Base-by-base conservation (phyloP, 495 filamentous ascomycete genomes). In the Peziza echinospora region DNA sequence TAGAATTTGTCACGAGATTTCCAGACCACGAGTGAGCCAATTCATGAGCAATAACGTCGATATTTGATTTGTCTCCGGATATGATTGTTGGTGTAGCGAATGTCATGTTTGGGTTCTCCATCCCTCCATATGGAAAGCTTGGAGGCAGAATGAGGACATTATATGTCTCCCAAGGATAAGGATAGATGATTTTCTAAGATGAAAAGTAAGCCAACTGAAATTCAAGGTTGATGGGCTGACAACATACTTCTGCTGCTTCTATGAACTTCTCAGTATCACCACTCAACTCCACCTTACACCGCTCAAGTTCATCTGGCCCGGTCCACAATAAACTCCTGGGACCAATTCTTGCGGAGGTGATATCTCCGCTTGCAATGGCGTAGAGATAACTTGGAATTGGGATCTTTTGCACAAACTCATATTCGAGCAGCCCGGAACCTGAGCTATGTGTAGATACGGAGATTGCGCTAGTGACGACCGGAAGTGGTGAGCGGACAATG, bases 41-140 rank as follows among this genome's bases (percentile, higher is more conserved):
- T 62, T 97, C 87, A 58, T 97, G 87, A 2, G 89, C 87, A 61
- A 97, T 94, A 16, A 94, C 86, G 63, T 93, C 87, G 5, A 97
- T 70, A 52, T 97, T 97, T 54, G 91, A 78, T 21, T 84, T 76
- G 54, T 97, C 89, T 43, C 85, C 85, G 24, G 75, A 81, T 57
- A 94, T 82, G 51, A 93, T 80, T 26, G 84, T 91, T 16, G 86
- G 86, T 11, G 86, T 93, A 0, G 84, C 84, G 58, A 91, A 93
- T 1, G 86, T 93, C 62, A 80, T 89, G 43, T 89, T 76, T 0
- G 86, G 86, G 59, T 93, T 93, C 66, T 94, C 86, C 86, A 94
- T 94, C 34, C 84, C 82, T 56, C 69, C 68, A 25, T 40, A 93
- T 0, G 86, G 85, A 60, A 94, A 94, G 53, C 80, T 85, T 2